Percentiles rank a stretch among this genome's conserved stretches.
Evolutionary conservation across 805 yeast genomes (phyloP).

Genomic region (Pichia deserticola): DNA sequence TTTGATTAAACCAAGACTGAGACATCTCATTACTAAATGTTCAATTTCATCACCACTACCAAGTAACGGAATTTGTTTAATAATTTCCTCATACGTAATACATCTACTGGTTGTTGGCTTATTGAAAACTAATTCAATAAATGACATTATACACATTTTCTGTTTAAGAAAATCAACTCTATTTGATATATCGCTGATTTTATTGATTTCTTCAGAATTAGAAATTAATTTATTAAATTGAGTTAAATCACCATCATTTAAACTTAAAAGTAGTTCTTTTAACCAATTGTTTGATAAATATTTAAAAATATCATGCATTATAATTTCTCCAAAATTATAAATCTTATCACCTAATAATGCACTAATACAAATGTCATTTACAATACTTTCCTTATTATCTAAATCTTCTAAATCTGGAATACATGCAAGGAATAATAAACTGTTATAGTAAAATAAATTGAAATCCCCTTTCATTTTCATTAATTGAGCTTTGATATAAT

Average conservation of each 20-base stretch:
- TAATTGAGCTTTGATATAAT: conserved; percentile 70
- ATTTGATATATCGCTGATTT: conserved; percentile 34
- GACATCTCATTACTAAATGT: conserved; percentile 83
- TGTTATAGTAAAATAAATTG: conserved; percentile 72
- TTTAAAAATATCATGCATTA: conserved; percentile 78
- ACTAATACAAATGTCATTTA: conserved; percentile 73
- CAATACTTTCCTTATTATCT: conserved; percentile 32
- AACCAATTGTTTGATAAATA: conserved; percentile 52
- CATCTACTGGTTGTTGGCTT: conserved; percentile 69
- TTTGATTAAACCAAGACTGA: conserved; percentile 71
- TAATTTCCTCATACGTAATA: conserved; percentile 65
- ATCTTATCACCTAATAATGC: conserved; percentile 88
- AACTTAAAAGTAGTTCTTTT: conserved; percentile 55
- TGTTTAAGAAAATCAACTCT: conserved; percentile 69
- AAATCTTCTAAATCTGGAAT: conserved; percentile 41
- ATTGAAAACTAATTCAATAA: conserved; percentile 77
- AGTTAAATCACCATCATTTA: conserved; percentile 72
- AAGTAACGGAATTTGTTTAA: conserved; percentile 57
- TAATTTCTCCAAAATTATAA: conserved; percentile 91
- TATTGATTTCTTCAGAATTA: conserved; percentile 1
- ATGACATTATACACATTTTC: conserved; percentile 86
- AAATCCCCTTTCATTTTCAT: conserved; percentile 71
- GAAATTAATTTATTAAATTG: conserved; percentile 43
- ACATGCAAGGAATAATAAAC: conserved; percentile 76
- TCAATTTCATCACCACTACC: conserved; percentile 69